phyloP scores from a whole-genome alignment of 768 basidiomycete genomes.

The Suillus alpinus region DNA sequence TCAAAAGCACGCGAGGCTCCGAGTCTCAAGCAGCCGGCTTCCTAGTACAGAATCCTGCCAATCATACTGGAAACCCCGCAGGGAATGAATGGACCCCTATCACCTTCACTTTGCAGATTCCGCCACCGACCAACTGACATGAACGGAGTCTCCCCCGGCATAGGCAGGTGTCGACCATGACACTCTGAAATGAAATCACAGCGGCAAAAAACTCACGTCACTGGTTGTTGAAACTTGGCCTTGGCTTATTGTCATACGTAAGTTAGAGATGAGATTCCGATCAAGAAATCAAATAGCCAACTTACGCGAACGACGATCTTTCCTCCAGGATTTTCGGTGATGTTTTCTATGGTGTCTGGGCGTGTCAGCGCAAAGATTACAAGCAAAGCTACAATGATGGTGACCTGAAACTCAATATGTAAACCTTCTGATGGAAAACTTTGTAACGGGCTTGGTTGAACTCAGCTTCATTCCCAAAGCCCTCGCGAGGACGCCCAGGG shows the following conservation, averaged over 20 bases:
- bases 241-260: not conserved
- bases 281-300: not conserved
- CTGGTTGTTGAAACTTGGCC: not conserved
- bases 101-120: not conserved
- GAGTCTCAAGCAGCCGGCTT: not conserved
- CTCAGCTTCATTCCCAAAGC: not conserved
- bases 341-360: not conserved
- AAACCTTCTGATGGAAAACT: not conserved
- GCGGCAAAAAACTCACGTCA: not conserved
- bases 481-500: not conserved
- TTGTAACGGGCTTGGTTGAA: not conserved
- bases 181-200: not conserved
- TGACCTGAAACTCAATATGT: not conserved
- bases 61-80: not conserved
- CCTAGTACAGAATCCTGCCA: not conserved
- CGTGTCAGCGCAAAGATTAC: not conserved
- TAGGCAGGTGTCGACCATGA: not conserved
- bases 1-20: not conserved
- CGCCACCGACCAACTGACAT: not conserved
- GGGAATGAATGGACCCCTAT: not conserved
- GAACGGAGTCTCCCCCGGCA: not conserved
- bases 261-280: not conserved
- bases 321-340: not conserved
- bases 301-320: not conserved
- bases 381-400: not conserved